A percentile compares a stretch with the other conserved stretches of the same genome.
Conservation (phyloP, 108 stramenopile species). For the Conticribra guillardii region DNA sequence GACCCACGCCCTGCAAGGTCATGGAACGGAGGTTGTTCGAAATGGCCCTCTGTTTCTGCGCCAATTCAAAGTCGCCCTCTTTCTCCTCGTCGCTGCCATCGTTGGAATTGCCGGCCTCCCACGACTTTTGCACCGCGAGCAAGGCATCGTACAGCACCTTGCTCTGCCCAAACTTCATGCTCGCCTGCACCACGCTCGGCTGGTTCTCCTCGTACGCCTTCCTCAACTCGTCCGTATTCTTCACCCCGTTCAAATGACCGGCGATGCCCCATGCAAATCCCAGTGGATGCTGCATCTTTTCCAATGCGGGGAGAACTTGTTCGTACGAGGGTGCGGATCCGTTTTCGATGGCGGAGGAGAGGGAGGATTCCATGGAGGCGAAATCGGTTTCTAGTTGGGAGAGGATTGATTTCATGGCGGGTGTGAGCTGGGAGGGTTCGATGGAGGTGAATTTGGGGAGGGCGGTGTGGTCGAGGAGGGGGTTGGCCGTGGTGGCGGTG, state of each 20-base stretch:
- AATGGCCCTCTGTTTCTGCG: conserved; percentile 85
- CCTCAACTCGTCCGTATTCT: conserved; percentile 94
- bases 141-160: conserved; percentile 92
- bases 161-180: conserved; percentile 89
- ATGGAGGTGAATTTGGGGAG: conserved; percentile 89
- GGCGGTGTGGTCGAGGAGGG: conserved; percentile 77
- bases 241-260: conserved; percentile 96
- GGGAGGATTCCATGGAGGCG: conserved; percentile 59
- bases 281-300: conserved; percentile 74
- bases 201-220: conserved; percentile 92
- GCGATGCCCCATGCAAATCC: conserved; percentile 97
- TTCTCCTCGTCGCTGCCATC: conserved; percentile 19
- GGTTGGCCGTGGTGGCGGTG: conserved; percentile 56
- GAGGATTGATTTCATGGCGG: conserved; percentile 78
- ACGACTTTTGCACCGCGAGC: conserved; percentile 56
- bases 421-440: conserved; percentile 79
- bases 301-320: conserved; percentile 79
- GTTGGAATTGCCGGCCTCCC: conserved; percentile 34
- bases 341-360: conserved; percentile 21
- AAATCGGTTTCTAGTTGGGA: conserved; percentile 75
- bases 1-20: conserved; percentile 92
- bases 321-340: conserved; percentile 37
- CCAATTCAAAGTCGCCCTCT: conserved; percentile 48
- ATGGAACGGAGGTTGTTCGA: conserved; percentile 77
- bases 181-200: conserved; percentile 89